Conservation (phyloP, 495 filamentous ascomycete species). For the Cercophora sp. region DNA sequence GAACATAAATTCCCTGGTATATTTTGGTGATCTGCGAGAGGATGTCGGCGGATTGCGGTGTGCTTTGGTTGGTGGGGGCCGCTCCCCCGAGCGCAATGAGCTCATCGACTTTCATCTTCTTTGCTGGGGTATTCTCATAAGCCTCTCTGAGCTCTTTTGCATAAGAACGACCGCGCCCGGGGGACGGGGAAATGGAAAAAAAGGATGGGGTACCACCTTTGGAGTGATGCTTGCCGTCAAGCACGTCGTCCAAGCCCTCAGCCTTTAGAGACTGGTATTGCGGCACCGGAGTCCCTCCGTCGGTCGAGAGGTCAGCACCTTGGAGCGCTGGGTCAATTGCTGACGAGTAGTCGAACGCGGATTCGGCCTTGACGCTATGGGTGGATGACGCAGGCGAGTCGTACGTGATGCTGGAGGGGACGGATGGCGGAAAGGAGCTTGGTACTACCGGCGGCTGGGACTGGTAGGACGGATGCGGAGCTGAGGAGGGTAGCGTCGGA, state of each 20-base stretch:
- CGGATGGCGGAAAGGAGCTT: constrained; percentile 25
- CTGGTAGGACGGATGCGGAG: constrained; percentile 25
- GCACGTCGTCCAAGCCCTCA: constrained; percentile 22
- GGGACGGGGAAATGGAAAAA: constrained; percentile 15
- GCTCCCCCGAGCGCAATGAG: constrained; percentile 65
- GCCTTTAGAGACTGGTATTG: constrained; percentile 34
- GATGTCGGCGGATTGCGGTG: constrained; percentile 46
- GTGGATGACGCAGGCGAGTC: constrained; percentile 37
- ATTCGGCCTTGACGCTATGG: constrained; percentile 56
- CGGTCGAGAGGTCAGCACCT: constrained; percentile 29
- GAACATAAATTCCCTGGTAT: constrained; percentile 71
- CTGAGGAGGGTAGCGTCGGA: constrained; percentile 29
- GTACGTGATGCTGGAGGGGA: constrained; percentile 27
- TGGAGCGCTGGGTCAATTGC: constrained; percentile 76
- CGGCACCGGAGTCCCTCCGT: constrained; percentile 33
- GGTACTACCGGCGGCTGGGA: constrained; percentile 31
- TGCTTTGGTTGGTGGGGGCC: constrained; percentile 56
- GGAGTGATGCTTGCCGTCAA: constrained; percentile 17
- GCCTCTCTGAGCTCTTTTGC: too few species aligned
- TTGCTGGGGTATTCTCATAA: constrained; percentile 56
- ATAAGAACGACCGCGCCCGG: too few species aligned
- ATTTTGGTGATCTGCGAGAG: constrained; percentile 69
- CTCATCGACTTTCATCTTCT: constrained; percentile 69
- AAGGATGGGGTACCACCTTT: constrained; percentile 30
- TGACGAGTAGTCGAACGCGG: constrained; percentile 60